Evolutionary conservation across 2,329 filamentous ascomycete species (phyloP).

Genomic region (Oidium heveae): DNA sequence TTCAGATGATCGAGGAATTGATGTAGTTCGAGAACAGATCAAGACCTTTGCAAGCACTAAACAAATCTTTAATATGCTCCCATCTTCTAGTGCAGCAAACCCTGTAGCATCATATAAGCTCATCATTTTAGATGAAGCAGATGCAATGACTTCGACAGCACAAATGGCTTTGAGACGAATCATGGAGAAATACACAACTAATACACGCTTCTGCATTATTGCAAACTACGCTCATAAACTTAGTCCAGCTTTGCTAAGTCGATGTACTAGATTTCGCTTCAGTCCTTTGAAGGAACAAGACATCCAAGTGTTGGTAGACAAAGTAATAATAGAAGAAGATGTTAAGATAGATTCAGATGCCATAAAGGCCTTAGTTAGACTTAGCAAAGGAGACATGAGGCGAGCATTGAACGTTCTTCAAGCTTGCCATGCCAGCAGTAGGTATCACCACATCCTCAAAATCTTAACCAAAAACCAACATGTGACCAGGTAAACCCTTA

Average conservation of each 20-base stretch:
- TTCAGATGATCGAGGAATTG: constrained; percentile 89
- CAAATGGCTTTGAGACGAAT: constrained; percentile 93
- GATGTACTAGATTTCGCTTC: constrained; percentile 88
- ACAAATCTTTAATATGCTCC: constrained; percentile 65
- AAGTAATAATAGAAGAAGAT: constrained; percentile 66
- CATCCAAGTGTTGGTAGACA: constrained; percentile 64
- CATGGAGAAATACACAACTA: constrained; percentile 98
- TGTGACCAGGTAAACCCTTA: constrained; percentile 37
- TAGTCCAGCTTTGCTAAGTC: constrained; percentile 69
- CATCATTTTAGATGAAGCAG: constrained; percentile 95
- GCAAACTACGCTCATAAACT: constrained; percentile 98
- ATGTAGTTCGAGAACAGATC: constrained; percentile 95
- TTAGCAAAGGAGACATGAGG: constrained; percentile 93
- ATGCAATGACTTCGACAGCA: constrained; percentile 96
- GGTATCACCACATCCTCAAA: constrained; percentile 11
- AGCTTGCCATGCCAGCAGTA: constrained; percentile 84
- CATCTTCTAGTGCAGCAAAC: constrained; percentile 21
- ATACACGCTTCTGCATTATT: constrained; percentile 94
- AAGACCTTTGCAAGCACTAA: constrained; percentile 97
- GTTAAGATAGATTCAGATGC: constrained; percentile 67
- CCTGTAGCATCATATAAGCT: constrained; percentile 64
- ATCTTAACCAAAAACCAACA: not conserved
- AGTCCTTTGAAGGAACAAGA: constrained; percentile 76
- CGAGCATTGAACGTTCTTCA: constrained; percentile 85
- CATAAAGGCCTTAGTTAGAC: constrained; percentile 53